Conservation (phyloP, 352 stramenopile genomes). For the Phytopythium delawarense region DNA sequence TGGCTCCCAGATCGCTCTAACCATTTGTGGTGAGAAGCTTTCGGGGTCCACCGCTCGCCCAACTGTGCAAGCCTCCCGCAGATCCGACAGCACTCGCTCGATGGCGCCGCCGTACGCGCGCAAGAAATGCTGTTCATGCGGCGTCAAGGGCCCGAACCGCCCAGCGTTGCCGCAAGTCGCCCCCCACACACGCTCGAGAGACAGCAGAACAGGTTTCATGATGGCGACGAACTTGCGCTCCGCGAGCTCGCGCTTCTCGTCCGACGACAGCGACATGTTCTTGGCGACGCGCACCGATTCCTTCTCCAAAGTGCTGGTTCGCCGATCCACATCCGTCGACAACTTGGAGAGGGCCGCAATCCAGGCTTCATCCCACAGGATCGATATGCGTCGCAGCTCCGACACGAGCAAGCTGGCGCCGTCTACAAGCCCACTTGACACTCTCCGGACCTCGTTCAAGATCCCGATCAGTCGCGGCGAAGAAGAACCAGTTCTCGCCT, state of each 20-base stretch:
- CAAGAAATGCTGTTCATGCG: constrained; percentile 73
- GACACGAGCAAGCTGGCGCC: constrained; percentile 59
- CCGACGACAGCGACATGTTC: constrained; percentile 54
- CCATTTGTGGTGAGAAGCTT: constrained; percentile 8
- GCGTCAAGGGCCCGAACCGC: constrained; percentile 33
- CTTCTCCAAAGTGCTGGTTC: constrained; percentile 69
- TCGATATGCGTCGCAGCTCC: constrained; percentile 71
- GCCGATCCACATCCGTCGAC: constrained; percentile 59
- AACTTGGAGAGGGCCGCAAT: constrained; percentile 67
- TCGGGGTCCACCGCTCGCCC: not conserved
- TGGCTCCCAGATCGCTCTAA: constrained; percentile 49
- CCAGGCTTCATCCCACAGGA: constrained; percentile 86
- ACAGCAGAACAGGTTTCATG: constrained; percentile 77
- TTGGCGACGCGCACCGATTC: constrained; percentile 64
- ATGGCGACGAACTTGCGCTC: constrained; percentile 75
- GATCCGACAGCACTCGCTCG: constrained; percentile 26
- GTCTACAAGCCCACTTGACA: constrained; percentile 38
- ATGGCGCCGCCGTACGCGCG: constrained; percentile 56
- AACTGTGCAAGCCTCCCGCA: not conserved
- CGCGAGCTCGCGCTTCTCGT: constrained; percentile 64
- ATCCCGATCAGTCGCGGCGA: constrained; percentile 32
- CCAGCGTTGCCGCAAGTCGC: constrained; percentile 48
- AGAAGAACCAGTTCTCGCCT: constrained; percentile 3
- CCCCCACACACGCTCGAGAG: constrained; percentile 53
- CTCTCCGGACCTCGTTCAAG: constrained; percentile 33